These are phyloP conservation scores for Cordia subcordata DNA, from an alignment of 257 asterid genomes.

Conservation along the genomic window DNA sequence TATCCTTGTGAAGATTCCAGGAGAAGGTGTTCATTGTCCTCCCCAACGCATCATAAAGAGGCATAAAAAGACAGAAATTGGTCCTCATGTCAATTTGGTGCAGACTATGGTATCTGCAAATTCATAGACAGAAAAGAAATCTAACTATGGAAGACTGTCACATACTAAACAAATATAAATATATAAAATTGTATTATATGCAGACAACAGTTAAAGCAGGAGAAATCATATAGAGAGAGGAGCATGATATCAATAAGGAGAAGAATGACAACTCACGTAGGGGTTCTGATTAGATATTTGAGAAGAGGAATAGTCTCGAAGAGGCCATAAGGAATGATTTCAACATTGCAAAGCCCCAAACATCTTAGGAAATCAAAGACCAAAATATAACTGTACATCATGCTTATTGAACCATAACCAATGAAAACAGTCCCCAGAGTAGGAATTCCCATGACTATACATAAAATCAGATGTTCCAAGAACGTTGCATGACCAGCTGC, in stretches of 20 bases:
- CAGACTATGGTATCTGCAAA: conserved; percentile 72
- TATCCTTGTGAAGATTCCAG: conserved; percentile 63
- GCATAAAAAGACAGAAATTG: conserved; percentile 94
- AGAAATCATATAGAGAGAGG: not conserved
- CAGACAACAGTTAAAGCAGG: not conserved
- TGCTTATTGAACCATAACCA: conserved; percentile 70
- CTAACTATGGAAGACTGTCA: too few relatives aligned
- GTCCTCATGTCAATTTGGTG: conserved; percentile 66
- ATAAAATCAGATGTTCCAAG: conserved; percentile 71
- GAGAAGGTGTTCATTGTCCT: conserved; percentile 50
- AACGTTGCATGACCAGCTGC: conserved; percentile 86
- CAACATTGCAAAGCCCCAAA: conserved; percentile 75
- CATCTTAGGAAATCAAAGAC: conserved; percentile 82
- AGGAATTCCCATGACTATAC: conserved; percentile 63
- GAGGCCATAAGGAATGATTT: conserved; percentile 47
- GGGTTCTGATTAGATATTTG: conserved; percentile 55
- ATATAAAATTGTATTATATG: not conserved
- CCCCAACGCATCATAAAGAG: conserved; percentile 68
- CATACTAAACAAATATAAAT: too few relatives aligned
- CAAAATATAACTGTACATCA: conserved; percentile 60
- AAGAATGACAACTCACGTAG: conserved; percentile 55
- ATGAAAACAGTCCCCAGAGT: conserved; percentile 49
- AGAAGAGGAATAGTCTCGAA: conserved; percentile 55
- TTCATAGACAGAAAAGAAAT: conserved; percentile 1
- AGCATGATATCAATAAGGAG: not conserved